Evolutionary conservation across 2,329 filamentous ascomycete genomes (phyloP).

Genomic region (Cercospora berteroae): DNA sequence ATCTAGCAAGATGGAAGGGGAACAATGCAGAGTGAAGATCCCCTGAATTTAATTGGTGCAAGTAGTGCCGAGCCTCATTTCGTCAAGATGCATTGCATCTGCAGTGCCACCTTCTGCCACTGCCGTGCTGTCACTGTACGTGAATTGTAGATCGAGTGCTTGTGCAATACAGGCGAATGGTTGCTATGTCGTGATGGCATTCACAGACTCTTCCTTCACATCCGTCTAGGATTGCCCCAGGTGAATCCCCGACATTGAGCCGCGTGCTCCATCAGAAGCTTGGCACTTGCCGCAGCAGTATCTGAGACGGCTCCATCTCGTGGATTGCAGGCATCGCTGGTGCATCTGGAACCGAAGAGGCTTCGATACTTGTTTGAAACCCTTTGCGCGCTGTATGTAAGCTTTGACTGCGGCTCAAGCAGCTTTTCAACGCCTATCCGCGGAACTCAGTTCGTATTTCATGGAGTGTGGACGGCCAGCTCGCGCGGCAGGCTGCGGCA

Average conservation of each 20-base stretch:
- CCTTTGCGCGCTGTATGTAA: neutral
- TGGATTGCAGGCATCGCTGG: slow-evolving; percentile 7
- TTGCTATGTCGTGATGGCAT: neutral
- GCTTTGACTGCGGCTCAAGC: neutral
- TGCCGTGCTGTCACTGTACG: neutral
- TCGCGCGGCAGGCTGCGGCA: neutral
- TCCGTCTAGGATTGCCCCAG: neutral
- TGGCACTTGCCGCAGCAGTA: slow-evolving; percentile 5
- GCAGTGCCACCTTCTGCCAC: neutral
- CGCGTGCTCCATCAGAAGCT: slow-evolving; percentile 4
- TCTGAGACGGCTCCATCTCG: slow-evolving; percentile 3
- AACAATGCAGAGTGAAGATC: neutral
- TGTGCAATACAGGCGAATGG: neutral
- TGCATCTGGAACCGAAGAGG: slow-evolving; percentile 1
- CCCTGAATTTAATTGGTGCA: slow-evolving; percentile 2
- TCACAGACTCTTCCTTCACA: neutral
- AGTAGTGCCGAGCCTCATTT: slow-evolving; percentile 15
- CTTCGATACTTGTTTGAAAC: neutral
- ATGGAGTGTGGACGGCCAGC: neutral
- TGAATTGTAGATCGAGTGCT: neutral
- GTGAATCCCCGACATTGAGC: neutral
- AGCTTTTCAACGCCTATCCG: neutral
- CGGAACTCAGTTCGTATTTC: neutral
- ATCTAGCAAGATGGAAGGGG: neutral
- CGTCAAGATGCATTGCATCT: neutral